Evolutionary conservation across 1,139 yeast species (phyloP).

Genomic region (Hemisphaericaspora xylofermentans): DNA sequence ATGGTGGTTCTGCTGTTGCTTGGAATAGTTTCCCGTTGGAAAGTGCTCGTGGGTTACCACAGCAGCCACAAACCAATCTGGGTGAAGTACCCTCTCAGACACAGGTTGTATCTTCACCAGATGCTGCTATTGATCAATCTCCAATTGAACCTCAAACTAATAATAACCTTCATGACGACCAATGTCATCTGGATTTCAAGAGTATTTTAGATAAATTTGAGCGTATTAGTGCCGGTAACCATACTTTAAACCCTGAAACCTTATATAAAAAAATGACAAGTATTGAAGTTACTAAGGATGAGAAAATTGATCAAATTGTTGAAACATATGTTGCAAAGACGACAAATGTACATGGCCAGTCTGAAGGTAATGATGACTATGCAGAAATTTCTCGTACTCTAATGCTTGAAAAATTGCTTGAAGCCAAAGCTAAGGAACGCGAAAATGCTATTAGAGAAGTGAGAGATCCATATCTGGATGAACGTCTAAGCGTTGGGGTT

Average conservation of each 20-base stretch:
- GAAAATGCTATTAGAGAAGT: constrained; percentile 22
- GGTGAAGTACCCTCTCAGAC: no score
- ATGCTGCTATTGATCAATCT: neutral
- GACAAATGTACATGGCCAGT: no score
- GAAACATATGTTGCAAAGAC: constrained; percentile 16
- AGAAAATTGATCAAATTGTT: constrained; percentile 6
- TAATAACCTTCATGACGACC: no score
- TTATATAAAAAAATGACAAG: constrained; percentile 11
- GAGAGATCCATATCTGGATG: constrained; percentile 31
- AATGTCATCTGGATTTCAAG: constrained; percentile 17
- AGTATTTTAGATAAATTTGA: constrained; percentile 20
- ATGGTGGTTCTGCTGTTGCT: constrained; percentile 13
- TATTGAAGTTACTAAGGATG: constrained; percentile 11
- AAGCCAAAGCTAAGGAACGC: constrained; percentile 15
- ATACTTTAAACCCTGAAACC: constrained; percentile 2
- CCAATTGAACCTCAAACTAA: neutral
- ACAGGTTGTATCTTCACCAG: no score
- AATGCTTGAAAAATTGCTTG: constrained; percentile 26
- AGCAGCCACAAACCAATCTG: neutral
- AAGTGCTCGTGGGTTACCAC: neutral
- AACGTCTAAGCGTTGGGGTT: constrained; percentile 29
- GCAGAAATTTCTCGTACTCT: constrained; percentile 25
- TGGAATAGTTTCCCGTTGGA: constrained; percentile 16
- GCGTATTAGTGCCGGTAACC: constrained; percentile 7
- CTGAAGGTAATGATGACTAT: constrained; percentile 16